Evolutionary conservation across 352 stramenopile genomes (phyloP).

Genomic region (Phytophthora quininea): DNA sequence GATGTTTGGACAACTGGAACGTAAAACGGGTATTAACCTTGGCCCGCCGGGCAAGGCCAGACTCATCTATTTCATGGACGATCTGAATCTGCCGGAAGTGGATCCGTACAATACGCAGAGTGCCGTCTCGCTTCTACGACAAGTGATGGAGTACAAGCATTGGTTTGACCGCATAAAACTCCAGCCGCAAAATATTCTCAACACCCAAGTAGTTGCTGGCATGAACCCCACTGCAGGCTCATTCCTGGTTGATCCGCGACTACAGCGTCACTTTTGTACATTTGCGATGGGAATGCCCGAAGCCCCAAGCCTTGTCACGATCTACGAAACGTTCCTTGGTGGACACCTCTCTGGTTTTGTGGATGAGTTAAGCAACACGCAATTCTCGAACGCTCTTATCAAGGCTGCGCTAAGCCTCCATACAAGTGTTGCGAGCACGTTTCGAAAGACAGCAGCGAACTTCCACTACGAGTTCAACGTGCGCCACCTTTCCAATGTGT

Average conservation of each 20-base stretch:
- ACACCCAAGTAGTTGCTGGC: slow-evolving; percentile 93
- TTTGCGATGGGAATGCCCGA: slow-evolving; percentile 96
- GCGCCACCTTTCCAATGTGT: slow-evolving; percentile 95
- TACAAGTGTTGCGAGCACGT: slow-evolving; percentile 87
- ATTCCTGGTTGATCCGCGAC: slow-evolving; percentile 93
- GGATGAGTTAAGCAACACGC: slow-evolving; percentile 87
- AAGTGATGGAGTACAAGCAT: slow-evolving; percentile 97
- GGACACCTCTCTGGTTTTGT: slow-evolving; percentile 92
- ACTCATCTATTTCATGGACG: slow-evolving; percentile 97
- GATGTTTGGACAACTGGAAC: slow-evolving; percentile 94
- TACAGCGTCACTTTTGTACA: slow-evolving; percentile 96
- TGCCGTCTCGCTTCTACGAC: slow-evolving; percentile 93
- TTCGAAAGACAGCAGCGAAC: slow-evolving; percentile 96
- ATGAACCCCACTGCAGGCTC: slow-evolving; percentile 97
- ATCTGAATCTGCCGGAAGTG: slow-evolving; percentile 96
- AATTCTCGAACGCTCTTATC: slow-evolving; percentile 91
- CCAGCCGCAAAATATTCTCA: slow-evolving; percentile 93
- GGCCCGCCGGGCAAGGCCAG: slow-evolving; percentile 92
- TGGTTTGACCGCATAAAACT: slow-evolving; percentile 94
- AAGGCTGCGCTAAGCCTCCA: slow-evolving; percentile 94
- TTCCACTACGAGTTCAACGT: slow-evolving; percentile 99
- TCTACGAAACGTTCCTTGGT: slow-evolving; percentile 97
- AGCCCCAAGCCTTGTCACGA: slow-evolving; percentile 93
- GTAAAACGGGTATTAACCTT: slow-evolving; percentile 94
- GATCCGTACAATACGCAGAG: slow-evolving; percentile 97